Base-by-base conservation (phyloP, 129 eudicot species). In the Apium graveolens region DNA sequence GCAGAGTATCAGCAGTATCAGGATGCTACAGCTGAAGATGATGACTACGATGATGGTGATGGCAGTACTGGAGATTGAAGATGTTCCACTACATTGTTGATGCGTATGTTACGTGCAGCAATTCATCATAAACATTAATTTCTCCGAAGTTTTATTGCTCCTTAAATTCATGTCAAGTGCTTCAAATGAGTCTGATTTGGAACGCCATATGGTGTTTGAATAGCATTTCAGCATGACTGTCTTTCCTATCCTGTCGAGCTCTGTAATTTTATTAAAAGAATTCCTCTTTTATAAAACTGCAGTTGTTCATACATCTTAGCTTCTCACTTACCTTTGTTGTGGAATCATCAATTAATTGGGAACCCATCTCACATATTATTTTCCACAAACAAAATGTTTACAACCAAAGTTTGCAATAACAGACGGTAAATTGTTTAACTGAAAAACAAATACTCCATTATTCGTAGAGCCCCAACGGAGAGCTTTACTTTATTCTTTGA, bases 1-100 rank as follows among this genome's bases (percentile, higher is more conserved):
- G 83, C 73, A 2, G 83, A 80, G 74, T 80, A 80, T 73, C 78
- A 80, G 78, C 83, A 80, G 74, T 80, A 80, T 68, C 78, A 80
- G 51, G 83, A 80, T 57, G 83, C 83, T 24, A 57, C 74, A 7
- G 63, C 78, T n/a, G 78, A 80, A 32, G 78, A 80, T 0, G 78
- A 80, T 70, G 82, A 79, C 16, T 70, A 71, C 51, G 82, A 73
- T 37, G 82, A 71, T 12, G 78, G 60, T 12, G 70, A 48, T 21
- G 81, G 57, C 34, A 53, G 65, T 3, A 48, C 41, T 55, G 53
- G 65, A 46, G 70, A 79, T 13, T 79, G 68, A 79, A 79, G 76
- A 51, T 68, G 75, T 17, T 26, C 62, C 4, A 11, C 76, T n/a
- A 68, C 39, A 18, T 45, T 62, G 73, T 24, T 42, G 21, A 26